Percentiles rank a stretch among this genome's conserved stretches.
Evolutionary conservation across 2,329 filamentous ascomycete species (phyloP).

Genomic region (Epichloe brachyelytri): DNA sequence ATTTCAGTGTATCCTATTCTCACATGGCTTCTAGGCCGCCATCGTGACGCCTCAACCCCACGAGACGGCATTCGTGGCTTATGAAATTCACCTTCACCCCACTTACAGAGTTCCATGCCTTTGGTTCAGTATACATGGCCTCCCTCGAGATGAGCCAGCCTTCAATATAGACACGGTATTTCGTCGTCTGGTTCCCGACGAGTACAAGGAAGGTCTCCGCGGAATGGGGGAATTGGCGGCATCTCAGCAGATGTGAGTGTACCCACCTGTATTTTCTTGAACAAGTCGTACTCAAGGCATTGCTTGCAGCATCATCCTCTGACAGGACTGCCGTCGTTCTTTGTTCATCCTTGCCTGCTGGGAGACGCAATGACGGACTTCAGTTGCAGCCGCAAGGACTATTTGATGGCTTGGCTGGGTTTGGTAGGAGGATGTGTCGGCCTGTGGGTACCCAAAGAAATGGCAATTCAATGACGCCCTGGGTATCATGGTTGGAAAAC

Average conservation of each 20-base stretch:
- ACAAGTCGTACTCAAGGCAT: slow-evolving; percentile 22
- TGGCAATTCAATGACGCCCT: slow-evolving; percentile 33
- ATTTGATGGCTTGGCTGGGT: slow-evolving; percentile 84
- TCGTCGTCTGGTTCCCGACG: slow-evolving; percentile 53
- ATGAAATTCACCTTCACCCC: slow-evolving; percentile 63
- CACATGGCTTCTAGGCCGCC: slow-evolving; percentile 24
- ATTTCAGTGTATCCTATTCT: slow-evolving; percentile 8
- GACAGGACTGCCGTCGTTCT: slow-evolving; percentile 67
- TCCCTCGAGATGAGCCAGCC: slow-evolving; percentile 40
- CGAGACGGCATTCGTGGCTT: slow-evolving; percentile 41
- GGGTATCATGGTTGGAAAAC: background rate
- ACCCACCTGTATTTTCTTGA: background rate
- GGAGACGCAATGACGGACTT: slow-evolving; percentile 65
- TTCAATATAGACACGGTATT: slow-evolving; percentile 59
- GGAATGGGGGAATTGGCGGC: slow-evolving; percentile 53
- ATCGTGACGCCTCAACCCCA: slow-evolving; percentile 20
- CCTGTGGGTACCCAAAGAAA: slow-evolving; percentile 60
- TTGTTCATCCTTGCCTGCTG: slow-evolving; percentile 85
- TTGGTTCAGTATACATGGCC: slow-evolving; percentile 56
- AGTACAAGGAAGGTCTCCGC: slow-evolving; percentile 49
- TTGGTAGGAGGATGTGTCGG: slow-evolving; percentile 70
- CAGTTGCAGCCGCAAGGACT: slow-evolving; percentile 49
- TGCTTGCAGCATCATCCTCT: slow-evolving; percentile 64
- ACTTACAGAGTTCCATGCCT: slow-evolving; percentile 64
- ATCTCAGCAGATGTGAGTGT: slow-evolving; percentile 64